Base-by-base conservation (phyloP, 768 basidiomycete genomes). In the Suillus clintonianus region DNA sequence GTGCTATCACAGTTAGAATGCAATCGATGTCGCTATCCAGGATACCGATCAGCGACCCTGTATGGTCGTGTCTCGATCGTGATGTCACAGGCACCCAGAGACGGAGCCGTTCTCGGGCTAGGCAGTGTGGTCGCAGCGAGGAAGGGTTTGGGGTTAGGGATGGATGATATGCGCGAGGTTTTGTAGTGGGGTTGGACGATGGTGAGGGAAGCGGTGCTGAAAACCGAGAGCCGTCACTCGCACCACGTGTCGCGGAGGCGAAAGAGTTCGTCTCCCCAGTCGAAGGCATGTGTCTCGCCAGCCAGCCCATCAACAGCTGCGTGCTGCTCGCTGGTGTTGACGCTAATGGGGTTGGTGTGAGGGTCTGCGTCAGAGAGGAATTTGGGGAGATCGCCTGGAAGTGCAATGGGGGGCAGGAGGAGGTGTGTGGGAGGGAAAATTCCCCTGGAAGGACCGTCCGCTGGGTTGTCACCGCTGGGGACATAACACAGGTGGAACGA, bases 381-480 rank as follows among this genome's bases (percentile, higher is more conserved):
- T n/a, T 24, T 7, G 9, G 14, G 19, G 56, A 80, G 63, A 24
- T 62, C 32, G 9, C 34, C 15, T 4, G 80, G 80, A 45, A 81
- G 71, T 4, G 55, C 36, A 55, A 77, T 63, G 2, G 65, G 57
- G 6, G 78, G 78, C 17, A 82, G 76, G 50, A 78, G 75, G 48
- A 65, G 56, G 39, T 56, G 27, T 4, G 17, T 3, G 8, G 65
- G 51, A 0, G 65, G 64, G 62, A 74, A 79, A 13, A 66, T 65
- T 0, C 81, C 78, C 30, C 76, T 27, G 0, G 79, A 83, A 4
- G 80, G 81, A 2, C n/a, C 60, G 60, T 81, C 78, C 2, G 79
- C 78, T 43, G 79, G 81, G 65, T 83, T 83, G 5, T 62, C 4
- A n/a, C 59, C 62, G 60, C 79, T 81, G 1, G 67, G 64, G 19